Percentiles rank a stretch among this genome's conserved stretches.
These are phyloP conservation scores for Beauveria varroae DNA, from an alignment of 2,329 filamentous ascomycete species.

Conservation along the genomic window DNA sequence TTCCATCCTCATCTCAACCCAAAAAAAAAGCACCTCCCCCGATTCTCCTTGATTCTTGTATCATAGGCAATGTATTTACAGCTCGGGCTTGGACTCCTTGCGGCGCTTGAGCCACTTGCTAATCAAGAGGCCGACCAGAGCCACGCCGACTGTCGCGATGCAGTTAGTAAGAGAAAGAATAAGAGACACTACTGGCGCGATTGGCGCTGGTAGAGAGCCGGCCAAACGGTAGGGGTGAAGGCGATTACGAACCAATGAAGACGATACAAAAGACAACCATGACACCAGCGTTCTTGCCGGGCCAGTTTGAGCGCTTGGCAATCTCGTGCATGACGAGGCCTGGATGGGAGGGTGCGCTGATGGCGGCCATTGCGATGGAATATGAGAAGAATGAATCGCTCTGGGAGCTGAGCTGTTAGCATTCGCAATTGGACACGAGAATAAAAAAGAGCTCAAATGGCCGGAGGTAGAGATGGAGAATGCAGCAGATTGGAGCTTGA, in stretches of 20 bases:
- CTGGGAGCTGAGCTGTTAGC: neutral
- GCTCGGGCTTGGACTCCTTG: conserved; percentile 25
- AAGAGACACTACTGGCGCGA: neutral
- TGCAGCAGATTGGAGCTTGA: neutral
- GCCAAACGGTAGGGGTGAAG: too few relatives aligned
- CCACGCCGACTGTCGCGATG: conserved; percentile 24
- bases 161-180: neutral
- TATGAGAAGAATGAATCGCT: conserved; percentile 13
- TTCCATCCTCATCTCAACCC: neutral
- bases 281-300: conserved; percentile 30
- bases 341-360: conserved; percentile 31
- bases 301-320: conserved; percentile 32
- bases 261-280: conserved; percentile 38
- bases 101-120: conserved; percentile 25
- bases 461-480: neutral
- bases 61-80: conserved; percentile 14
- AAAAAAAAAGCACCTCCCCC: neutral
- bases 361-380: conserved; percentile 33
- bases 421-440: neutral
- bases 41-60: neutral
- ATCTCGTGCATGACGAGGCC: conserved; percentile 30
- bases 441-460: conserved; percentile 1
- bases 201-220: too few relatives aligned
- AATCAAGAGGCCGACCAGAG: conserved; percentile 24
- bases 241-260: conserved; percentile 27